These are phyloP conservation scores for Sporothrix humicola DNA, from an alignment of 2,329 filamentous ascomycete genomes.

Conservation along the genomic window DNA sequence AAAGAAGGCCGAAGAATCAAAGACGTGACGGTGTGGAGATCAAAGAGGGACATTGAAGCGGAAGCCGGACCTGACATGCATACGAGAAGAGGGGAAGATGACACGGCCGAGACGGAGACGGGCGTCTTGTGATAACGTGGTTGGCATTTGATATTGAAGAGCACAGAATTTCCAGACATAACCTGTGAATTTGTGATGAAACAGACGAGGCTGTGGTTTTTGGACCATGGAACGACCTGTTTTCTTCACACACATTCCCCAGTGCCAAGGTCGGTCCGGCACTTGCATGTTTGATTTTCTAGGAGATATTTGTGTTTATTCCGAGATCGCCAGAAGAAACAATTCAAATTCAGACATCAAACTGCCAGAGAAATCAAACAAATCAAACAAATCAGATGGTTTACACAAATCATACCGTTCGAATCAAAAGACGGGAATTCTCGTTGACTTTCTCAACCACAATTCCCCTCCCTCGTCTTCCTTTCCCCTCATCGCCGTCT, in stretches of 20 bases:
- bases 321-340: constrained; percentile 14
- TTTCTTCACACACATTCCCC: neutral
- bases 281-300: neutral
- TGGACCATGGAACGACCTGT: neutral
- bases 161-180: neutral
- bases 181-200: neutral
- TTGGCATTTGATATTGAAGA: neutral
- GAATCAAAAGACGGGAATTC: neutral
- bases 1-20: neutral
- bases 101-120: neutral
- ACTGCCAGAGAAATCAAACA: too few species aligned
- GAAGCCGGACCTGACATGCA: constrained; percentile 8
- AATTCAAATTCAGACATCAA: too few species aligned
- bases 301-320: constrained; percentile 15
- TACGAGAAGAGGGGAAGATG: neutral
- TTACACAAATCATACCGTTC: neutral
- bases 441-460: neutral
- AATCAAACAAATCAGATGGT: too few species aligned
- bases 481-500: neutral
- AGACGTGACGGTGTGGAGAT: neutral
- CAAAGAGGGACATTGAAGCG: neutral
- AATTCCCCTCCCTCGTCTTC: neutral
- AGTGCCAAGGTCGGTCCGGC: neutral
- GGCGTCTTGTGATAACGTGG: neutral
- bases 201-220: neutral